Evolutionary conservation across 192 early-diverging fungal genomes (phyloP).

Genomic region (Allomyces javanicus): DNA sequence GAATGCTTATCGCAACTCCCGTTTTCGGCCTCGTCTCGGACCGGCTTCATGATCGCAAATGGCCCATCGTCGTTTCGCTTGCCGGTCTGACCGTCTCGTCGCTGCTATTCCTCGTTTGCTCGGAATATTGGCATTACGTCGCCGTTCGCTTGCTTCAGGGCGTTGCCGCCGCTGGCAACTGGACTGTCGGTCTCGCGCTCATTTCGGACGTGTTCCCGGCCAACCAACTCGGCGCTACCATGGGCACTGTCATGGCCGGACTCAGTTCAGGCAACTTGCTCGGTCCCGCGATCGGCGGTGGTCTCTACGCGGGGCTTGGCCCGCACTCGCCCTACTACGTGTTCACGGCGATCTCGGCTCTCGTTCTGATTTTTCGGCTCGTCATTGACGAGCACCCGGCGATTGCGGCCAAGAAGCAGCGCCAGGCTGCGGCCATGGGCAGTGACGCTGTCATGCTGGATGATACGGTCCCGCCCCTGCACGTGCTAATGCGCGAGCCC

Average conservation of each 20-base stretch:
- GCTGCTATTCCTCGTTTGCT: background rate
- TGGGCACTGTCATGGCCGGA: background rate
- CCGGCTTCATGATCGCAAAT: background rate
- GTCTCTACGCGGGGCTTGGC: background rate
- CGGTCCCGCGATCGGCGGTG: background rate
- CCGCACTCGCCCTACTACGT: background rate
- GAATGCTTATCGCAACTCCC: background rate
- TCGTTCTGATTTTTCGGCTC: background rate
- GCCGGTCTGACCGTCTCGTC: background rate
- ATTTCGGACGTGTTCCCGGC: background rate
- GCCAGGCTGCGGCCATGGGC: background rate
- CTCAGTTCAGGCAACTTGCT: background rate
- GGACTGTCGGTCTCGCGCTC: background rate
- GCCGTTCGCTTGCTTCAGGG: background rate
- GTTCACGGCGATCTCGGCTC: background rate
- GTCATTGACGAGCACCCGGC: background rate
- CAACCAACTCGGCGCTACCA: background rate
- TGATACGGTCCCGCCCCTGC: background rate
- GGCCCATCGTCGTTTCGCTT: background rate
- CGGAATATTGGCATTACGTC: background rate
- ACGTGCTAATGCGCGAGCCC: background rate
- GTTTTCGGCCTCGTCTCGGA: background rate
- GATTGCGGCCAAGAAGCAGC: background rate
- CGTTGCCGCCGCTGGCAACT: background rate
- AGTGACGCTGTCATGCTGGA: background rate